A percentile compares a stretch with the other conserved stretches of the same genome.
These are phyloP conservation scores for Passiflora organensis DNA, from an alignment of 345 rosid genomes.

Conservation along the genomic window DNA sequence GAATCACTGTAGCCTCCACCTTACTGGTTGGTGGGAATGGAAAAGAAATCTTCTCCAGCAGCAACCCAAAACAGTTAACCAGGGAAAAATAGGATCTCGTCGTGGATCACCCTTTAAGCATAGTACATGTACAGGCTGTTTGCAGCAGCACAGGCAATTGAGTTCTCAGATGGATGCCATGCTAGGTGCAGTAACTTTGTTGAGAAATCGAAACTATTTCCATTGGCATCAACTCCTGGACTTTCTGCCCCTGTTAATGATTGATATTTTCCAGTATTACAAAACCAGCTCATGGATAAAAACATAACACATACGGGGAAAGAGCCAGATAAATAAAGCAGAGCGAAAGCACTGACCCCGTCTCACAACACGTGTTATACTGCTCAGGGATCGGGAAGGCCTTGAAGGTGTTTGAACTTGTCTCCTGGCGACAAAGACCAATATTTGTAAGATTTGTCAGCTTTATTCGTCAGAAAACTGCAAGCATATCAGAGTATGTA, in stretches of 20 bases:
- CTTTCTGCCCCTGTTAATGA: slow-evolving; percentile 59
- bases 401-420: slow-evolving; percentile 76
- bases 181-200: slow-evolving; percentile 92
- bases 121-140: slow-evolving; percentile 99
- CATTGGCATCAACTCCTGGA: slow-evolving; percentile 74
- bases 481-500: background rate
- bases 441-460: background rate
- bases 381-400: slow-evolving; percentile 71
- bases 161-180: slow-evolving; percentile 92
- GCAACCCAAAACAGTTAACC: slow-evolving; percentile 34
- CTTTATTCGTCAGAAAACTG: slow-evolving; percentile 1
- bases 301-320: background rate
- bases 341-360: slow-evolving; percentile 57
- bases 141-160: slow-evolving; percentile 97
- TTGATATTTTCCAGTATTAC: slow-evolving; percentile 1
- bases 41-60: slow-evolving; percentile 43
- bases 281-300: background rate
- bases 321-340: background rate
- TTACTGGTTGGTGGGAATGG: slow-evolving; percentile 29
- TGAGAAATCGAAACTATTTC: slow-evolving; percentile 68
- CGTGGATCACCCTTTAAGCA: slow-evolving; percentile 49
- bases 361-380: slow-evolving; percentile 80
- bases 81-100: slow-evolving; percentile 25
- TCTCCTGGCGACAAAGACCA: slow-evolving; percentile 45
- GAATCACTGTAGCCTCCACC: slow-evolving; percentile 32